Conservation (phyloP, 257 asterid species). For the Petunia secreta region DNA sequence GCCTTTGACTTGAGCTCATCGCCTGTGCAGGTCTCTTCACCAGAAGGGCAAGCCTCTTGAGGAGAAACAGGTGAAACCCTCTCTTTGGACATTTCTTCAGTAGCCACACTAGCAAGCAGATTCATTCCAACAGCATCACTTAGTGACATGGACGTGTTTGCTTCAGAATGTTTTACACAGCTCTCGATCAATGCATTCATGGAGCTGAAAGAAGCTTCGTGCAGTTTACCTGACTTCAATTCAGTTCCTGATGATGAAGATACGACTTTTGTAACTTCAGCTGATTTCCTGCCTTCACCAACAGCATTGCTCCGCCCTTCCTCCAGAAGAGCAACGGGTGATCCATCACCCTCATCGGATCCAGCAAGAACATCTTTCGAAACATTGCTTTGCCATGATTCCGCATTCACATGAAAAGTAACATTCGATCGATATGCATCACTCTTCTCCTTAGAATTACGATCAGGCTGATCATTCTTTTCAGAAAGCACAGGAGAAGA, state of each 20-base stretch:
- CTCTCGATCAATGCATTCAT: conserved; percentile 70
- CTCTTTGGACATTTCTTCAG: conserved; percentile 57
- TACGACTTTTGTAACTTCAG: conserved; percentile 32
- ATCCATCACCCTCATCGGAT: conserved; percentile 41
- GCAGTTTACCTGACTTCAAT: conserved; percentile 33
- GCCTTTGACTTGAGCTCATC: conserved; percentile 47
- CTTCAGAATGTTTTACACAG: conserved; percentile 60
- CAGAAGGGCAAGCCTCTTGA: conserved; percentile 40
- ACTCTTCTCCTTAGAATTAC: conserved; percentile 37
- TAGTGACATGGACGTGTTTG: conserved; percentile 44
- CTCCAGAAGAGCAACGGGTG: conserved; percentile 37
- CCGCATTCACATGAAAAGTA: conserved; percentile 35
- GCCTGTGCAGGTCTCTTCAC: conserved; percentile 40
- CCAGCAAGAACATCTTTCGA: conserved; percentile 38
- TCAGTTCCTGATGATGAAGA: conserved; percentile 34
- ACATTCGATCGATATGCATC: conserved; percentile 35
- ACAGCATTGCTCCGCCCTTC: conserved; percentile 38
- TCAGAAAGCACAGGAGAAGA: conserved; percentile 50
- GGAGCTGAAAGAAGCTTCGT: conserved; percentile 50
- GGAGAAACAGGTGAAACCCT: conserved; percentile 43
- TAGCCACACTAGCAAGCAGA: conserved; percentile 71
- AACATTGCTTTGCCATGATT: conserved; percentile 39
- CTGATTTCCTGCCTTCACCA: conserved; percentile 35
- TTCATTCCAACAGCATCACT: conserved; percentile 66
- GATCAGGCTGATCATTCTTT: conserved; percentile 41